Base-by-base conservation (phyloP, 768 basidiomycete genomes). In the Cyclocybe cylindracea region DNA sequence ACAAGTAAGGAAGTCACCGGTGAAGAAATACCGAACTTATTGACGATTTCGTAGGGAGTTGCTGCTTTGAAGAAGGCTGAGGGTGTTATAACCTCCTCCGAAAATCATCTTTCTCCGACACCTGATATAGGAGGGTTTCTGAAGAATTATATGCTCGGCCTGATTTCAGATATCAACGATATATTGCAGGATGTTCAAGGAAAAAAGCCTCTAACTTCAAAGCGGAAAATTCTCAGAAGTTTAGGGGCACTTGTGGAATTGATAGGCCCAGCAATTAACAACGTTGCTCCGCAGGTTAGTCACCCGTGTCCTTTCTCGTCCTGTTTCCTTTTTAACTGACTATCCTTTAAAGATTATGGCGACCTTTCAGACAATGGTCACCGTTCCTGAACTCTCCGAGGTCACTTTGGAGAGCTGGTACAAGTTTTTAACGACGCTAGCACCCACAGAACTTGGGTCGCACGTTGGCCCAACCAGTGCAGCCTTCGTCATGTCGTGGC, bases 381-480 rank as follows among this genome's bases (percentile, higher is more conserved):
- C 75, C 33, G 77, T 91, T 9, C 79, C 80, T 0, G 87, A 88
- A 53, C 76, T 99, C 6, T 82, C 90, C 0, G 83, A 89, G 51
- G 86, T 85, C 6, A 89, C 93, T 0, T 73, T 99, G 2, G 73
- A 82, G 32, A 89, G 85, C 36, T 98, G 94, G 94, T 68, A 80
- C 48, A 76, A 71, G 19, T 97, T 98, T 69, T 70, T 96, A 54
- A 78, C 73, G 11, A 85, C 84, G 2, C 69, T 96, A 14, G 73
- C 77, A 3, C 77, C 82, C 14, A 68, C 66, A 41, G 94, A 98
- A 55, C 75, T 94, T 39, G 86, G 91, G 2, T 85, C 91, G 2
- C 86, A 94, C 61, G 79, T 95, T 43, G 93, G 94, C 3, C 82
- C 89, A 4, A 96, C 93, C 0, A 91, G 87, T 37, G 94, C 96